Percentiles rank a stretch among this genome's conserved stretches.
Evolutionary conservation across 106 monocot species (phyloP).

Genomic region (Allium sativum): DNA sequence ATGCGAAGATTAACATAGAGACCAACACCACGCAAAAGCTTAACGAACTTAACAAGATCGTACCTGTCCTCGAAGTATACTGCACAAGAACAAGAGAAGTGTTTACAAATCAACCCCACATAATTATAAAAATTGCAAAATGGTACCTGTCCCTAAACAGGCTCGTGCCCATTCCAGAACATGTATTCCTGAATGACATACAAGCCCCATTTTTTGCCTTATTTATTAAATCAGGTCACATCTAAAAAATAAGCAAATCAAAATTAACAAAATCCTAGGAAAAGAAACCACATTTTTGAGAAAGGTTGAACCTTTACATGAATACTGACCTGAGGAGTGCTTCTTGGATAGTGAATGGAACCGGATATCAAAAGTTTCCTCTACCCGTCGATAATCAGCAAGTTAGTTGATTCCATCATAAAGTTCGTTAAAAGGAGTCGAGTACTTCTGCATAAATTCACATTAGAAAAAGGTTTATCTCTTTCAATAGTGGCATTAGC

Average conservation of each 20-base stretch:
- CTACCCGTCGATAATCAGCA: conserved; percentile 30
- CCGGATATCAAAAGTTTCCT: conserved; percentile 30
- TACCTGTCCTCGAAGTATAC: conserved; percentile 37
- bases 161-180: conserved; percentile 68
- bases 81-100: conserved; percentile 6
- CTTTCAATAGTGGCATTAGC: no score
- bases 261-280: not conserved
- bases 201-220: conserved; percentile 64
- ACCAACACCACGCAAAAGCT: conserved; percentile 24
- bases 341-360: conserved; percentile 44
- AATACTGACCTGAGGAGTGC: conserved; percentile 24
- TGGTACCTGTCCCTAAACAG: conserved; percentile 20
- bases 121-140: not conserved
- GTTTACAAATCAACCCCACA: not conserved
- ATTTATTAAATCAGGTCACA: conserved; percentile 52
- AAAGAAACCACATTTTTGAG: not conserved
- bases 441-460: no score
- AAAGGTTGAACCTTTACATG: not conserved
- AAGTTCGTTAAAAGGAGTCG: no score
- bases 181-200: conserved; percentile 62
- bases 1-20: conserved; percentile 29
- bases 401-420: no score
- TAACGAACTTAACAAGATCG: conserved; percentile 30
- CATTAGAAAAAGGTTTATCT: no score
- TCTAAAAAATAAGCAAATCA: conserved; percentile 10